These are phyloP conservation scores for Cymbopogon citratus DNA, from an alignment of 176 grass and related monocot species.

Conservation along the genomic window DNA sequence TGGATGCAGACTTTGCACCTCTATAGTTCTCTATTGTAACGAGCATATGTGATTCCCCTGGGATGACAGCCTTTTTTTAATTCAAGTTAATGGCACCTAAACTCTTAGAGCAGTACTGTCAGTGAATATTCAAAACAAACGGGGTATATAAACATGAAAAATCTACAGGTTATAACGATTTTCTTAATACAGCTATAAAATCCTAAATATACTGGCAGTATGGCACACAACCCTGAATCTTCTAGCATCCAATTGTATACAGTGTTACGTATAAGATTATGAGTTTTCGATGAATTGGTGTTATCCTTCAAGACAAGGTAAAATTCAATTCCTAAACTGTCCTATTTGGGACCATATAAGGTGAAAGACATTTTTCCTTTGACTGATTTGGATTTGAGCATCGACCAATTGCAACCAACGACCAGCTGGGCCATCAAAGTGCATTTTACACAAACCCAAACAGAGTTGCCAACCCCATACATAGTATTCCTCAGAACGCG, in stretches of 20 bases:
- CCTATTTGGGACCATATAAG: background rate
- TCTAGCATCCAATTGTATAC: background rate
- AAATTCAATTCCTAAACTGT: background rate
- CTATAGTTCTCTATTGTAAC: background rate
- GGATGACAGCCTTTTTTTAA: background rate
- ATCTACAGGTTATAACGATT: background rate
- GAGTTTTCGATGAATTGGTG: background rate
- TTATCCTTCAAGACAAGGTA: background rate
- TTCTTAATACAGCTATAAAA: background rate
- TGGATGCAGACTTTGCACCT: constrained; percentile 1
- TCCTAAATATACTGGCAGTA: background rate
- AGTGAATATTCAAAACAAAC: background rate
- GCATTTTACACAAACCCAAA: background rate
- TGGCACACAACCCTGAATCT: too few relatives aligned
- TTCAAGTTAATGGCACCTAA: background rate
- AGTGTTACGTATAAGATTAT: background rate
- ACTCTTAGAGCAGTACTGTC: background rate
- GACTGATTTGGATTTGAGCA: background rate
- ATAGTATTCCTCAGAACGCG: background rate
- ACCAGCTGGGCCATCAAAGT: background rate
- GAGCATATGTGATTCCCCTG: background rate
- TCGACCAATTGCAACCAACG: background rate
- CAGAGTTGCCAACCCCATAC: background rate
- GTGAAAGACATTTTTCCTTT: background rate
- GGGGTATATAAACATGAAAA: background rate